Evolutionary conservation across 2,329 filamentous ascomycete species (phyloP).

Genomic region (Talaromyces pinophilus): DNA sequence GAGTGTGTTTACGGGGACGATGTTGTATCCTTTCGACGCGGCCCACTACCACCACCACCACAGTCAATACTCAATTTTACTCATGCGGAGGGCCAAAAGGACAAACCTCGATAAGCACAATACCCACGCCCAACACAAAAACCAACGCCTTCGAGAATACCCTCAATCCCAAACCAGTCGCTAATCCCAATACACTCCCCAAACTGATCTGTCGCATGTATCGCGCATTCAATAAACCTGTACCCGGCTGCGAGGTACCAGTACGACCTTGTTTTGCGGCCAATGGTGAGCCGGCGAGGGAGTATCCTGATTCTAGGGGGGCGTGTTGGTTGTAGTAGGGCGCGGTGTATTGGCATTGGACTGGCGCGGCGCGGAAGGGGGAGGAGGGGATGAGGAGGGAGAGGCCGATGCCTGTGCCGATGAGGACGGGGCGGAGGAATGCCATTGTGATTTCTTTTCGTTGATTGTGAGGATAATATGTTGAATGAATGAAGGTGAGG

Average conservation of each 20-base stretch:
- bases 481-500: background rate
- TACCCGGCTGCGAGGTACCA: slow-evolving; percentile 19
- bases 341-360: slow-evolving; percentile 42
- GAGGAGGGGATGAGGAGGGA: slow-evolving; percentile 38
- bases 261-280: slow-evolving; percentile 33
- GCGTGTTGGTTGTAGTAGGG: slow-evolving; percentile 29
- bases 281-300: slow-evolving; percentile 27
- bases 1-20: slow-evolving; percentile 44
- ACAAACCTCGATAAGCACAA: slow-evolving; percentile 47
- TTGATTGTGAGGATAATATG: background rate
- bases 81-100: background rate
- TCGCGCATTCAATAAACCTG: slow-evolving; percentile 33
- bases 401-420: slow-evolving; percentile 40
- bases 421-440: slow-evolving; percentile 27
- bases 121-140: slow-evolving; percentile 46
- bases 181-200: slow-evolving; percentile 48
- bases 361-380: slow-evolving; percentile 36
- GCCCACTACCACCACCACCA: slow-evolving; percentile 38
- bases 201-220: slow-evolving; percentile 49
- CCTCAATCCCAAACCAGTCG: slow-evolving; percentile 46
- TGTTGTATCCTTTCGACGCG: slow-evolving; percentile 49
- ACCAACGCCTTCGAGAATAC: slow-evolving; percentile 49
- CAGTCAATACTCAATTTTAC: background rate
- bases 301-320: slow-evolving; percentile 31
- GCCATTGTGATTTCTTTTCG: background rate